Evolutionary conservation across 768 basidiomycete species (phyloP).

Genomic region (Leccinellum albellum): DNA sequence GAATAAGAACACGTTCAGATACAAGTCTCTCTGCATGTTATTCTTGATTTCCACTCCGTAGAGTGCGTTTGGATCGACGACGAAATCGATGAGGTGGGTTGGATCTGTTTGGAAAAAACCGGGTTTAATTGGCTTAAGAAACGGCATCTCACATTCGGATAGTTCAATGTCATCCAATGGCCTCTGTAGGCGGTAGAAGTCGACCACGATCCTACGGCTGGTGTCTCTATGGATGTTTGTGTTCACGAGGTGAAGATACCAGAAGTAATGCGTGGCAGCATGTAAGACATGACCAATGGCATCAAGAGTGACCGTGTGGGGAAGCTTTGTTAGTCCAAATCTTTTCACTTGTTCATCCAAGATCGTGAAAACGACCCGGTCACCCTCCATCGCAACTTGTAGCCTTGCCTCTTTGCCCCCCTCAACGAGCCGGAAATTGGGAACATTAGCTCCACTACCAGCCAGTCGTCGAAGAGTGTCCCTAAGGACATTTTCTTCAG

Average conservation of each 20-base stretch:
- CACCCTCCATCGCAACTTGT: neutral
- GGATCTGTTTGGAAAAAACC: neutral
- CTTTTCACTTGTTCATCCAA: neutral
- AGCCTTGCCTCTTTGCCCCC: neutral
- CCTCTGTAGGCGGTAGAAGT: neutral
- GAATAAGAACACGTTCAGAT: neutral
- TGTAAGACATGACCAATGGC: neutral
- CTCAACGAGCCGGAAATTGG: neutral
- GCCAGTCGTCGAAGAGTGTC: neutral
- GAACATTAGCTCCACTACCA: neutral
- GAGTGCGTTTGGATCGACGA: neutral
- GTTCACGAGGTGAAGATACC: neutral
- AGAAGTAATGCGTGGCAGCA: neutral
- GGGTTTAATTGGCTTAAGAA: neutral
- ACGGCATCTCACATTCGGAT: neutral
- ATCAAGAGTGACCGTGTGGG: neutral
- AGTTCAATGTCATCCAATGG: neutral
- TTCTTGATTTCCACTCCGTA: constrained; percentile 8
- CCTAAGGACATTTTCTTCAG: neutral
- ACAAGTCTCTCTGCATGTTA: neutral
- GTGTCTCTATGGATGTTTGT: neutral
- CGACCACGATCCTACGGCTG: neutral
- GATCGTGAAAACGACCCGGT: neutral
- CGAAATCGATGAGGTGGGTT: neutral
- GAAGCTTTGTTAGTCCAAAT: neutral